phyloP scores from a whole-genome alignment of 192 early-diverging fungal genomes.

The Coemansia sp. region DNA sequence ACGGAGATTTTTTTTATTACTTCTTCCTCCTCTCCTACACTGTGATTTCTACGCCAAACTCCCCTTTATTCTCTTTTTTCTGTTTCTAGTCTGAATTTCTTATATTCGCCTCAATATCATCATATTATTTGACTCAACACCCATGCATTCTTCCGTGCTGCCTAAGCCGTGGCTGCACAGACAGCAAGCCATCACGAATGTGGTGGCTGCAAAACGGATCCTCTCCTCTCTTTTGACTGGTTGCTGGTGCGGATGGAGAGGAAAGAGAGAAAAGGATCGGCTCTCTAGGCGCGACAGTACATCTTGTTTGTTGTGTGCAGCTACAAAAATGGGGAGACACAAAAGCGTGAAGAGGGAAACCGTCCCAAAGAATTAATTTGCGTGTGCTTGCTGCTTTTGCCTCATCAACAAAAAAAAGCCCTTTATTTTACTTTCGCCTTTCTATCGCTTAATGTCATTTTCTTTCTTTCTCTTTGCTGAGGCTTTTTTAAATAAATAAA shows the following conservation, averaged over 20 bases:
- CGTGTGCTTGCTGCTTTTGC: neutral
- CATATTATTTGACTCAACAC: neutral
- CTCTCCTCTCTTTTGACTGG: neutral
- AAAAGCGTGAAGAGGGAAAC: neutral
- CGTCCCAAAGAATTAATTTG: neutral
- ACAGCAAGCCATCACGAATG: too few species aligned
- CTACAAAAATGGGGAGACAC: neutral
- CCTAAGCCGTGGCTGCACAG: too few species aligned
- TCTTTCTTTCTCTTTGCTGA: neutral
- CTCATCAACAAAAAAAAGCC: neutral
- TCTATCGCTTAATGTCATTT: neutral
- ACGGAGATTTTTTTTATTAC: neutral
- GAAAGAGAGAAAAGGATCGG: neutral
- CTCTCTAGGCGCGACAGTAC: neutral
- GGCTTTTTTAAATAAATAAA: neutral
- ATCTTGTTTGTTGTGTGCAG: neutral
- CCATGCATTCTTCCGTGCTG: neutral
- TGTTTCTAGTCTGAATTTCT: neutral
- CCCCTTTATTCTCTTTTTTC: neutral
- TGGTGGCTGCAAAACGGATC: too few species aligned
- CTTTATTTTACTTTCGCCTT: neutral
- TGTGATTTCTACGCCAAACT: conserved; percentile 7
- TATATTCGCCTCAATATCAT: neutral
- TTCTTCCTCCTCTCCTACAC: conserved; percentile 4
- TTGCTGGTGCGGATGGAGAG: neutral